A percentile compares a stretch with the other conserved stretches of the same genome.
These are phyloP conservation scores for Rhodosporidiobolus odoratus DNA, from an alignment of 768 basidiomycete species.

Conservation along the genomic window DNA sequence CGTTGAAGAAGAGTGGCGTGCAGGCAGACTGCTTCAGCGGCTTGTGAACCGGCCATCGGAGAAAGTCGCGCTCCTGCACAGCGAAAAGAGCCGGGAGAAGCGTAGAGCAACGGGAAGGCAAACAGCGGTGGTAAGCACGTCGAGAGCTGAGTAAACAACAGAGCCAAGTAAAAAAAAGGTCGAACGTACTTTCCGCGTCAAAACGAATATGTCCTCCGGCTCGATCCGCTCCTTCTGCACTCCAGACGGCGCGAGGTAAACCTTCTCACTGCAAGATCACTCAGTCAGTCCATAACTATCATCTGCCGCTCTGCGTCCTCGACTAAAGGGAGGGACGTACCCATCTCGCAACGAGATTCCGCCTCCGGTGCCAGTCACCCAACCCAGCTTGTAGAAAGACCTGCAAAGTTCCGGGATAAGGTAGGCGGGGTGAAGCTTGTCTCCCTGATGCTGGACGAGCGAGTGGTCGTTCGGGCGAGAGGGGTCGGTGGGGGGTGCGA, in stretches of 20 bases:
- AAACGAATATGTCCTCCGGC: conserved; percentile 77
- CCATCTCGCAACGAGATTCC: conserved; percentile 42
- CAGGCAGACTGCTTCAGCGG: conserved; percentile 77
- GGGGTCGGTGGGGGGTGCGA: conserved; percentile 25
- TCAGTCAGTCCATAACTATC: background rate
- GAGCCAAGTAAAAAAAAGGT: background rate
- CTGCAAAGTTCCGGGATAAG: conserved; percentile 79
- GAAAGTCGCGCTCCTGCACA: conserved; percentile 61
- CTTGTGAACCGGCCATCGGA: conserved; percentile 64
- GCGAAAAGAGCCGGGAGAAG: no score
- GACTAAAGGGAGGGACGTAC: conserved; percentile 26
- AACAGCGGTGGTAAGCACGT: no score
- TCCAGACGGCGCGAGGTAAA: conserved; percentile 80
- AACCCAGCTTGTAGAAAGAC: conserved; percentile 77
- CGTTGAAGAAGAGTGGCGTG: conserved; percentile 88
- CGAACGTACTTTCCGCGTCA: conserved; percentile 55
- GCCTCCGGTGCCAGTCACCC: conserved; percentile 83
- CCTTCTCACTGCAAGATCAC: conserved; percentile 55
- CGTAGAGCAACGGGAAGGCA: background rate
- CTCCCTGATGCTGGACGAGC: conserved; percentile 43
- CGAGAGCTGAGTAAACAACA: no score
- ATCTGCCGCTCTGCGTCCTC: background rate
- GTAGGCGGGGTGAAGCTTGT: conserved; percentile 69
- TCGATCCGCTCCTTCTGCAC: conserved; percentile 86
- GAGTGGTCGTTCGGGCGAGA: conserved; percentile 37